phyloP scores from a whole-genome alignment of 2,329 filamentous ascomycete genomes.

The Aaosphaeria arxii region DNA sequence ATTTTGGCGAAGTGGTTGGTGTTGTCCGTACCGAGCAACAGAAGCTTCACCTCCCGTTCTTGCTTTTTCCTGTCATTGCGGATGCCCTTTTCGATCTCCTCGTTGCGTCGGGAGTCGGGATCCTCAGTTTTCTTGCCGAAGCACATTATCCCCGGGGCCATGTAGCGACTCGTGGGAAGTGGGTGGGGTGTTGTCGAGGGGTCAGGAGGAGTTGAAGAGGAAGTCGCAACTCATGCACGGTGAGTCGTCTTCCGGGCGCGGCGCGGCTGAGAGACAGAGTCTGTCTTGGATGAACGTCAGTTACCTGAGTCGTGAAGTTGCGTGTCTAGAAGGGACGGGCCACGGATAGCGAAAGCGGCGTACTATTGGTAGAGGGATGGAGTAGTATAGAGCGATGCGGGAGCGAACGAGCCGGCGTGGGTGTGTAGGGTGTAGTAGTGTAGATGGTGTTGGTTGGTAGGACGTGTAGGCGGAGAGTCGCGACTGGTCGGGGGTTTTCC shows the following conservation, averaged over 20 bases:
- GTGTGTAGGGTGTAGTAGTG: background rate
- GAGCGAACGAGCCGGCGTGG: conserved; percentile 5
- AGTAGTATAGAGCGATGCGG: background rate
- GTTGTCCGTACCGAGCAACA: conserved; percentile 73
- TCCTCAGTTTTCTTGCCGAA: conserved; percentile 51
- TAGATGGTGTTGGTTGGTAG: too few species aligned
- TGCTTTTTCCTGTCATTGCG: conserved; percentile 84
- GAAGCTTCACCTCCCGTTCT: conserved; percentile 85
- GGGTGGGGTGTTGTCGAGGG: conserved; percentile 1
- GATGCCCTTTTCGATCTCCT: conserved; percentile 81
- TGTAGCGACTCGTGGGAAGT: conserved; percentile 13
- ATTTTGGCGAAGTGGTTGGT: conserved; percentile 1
- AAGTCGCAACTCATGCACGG: conserved; percentile 7
- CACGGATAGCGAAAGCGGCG: too few species aligned
- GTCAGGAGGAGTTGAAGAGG: background rate
- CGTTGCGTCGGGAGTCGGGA: conserved; percentile 49
- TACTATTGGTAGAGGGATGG: too few species aligned
- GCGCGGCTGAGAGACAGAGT: background rate
- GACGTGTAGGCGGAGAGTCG: too few species aligned
- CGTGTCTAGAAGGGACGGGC: too few species aligned
- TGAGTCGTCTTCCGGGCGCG: background rate
- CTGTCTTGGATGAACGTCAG: too few species aligned
- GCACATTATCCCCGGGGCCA: conserved; percentile 48
- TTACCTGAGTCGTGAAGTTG: too few species aligned
- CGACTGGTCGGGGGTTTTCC: too few species aligned